These are phyloP conservation scores for Claviceps paspali DNA, from an alignment of 2,329 filamentous ascomycete genomes.

Conservation along the genomic window DNA sequence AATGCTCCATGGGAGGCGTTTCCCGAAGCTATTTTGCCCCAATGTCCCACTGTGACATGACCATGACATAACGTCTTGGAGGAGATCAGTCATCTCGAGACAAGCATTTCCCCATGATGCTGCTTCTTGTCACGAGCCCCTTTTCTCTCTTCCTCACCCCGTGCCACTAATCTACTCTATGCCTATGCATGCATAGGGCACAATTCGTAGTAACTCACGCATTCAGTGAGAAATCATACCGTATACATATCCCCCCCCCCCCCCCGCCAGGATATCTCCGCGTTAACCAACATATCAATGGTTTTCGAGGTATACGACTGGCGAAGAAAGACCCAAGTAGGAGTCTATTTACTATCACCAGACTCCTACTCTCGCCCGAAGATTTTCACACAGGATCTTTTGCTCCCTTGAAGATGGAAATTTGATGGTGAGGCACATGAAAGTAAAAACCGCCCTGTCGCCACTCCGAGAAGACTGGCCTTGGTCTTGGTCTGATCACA, in stretches of 20 bases:
- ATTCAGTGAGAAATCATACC: neutral
- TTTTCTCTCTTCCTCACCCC: neutral
- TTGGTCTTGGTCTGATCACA: too few relatives aligned
- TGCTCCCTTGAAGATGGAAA: conserved; percentile 48
- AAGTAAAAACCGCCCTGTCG: too few relatives aligned
- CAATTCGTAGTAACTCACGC: conserved; percentile 9
- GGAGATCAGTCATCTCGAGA: neutral
- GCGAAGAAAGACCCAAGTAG: conserved; percentile 57
- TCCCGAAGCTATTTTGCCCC: conserved; percentile 45
- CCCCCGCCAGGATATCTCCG: conserved; percentile 76
- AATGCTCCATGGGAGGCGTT: conserved; percentile 61
- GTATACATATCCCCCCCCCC: neutral
- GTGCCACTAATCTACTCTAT: too few relatives aligned
- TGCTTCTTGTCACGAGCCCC: too few relatives aligned
- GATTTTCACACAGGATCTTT: conserved; percentile 53
- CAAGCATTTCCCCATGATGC: conserved; percentile 1
- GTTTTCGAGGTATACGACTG: conserved; percentile 86
- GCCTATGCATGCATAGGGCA: neutral
- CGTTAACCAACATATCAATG: conserved; percentile 56
- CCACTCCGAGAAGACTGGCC: too few relatives aligned
- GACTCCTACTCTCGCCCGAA: conserved; percentile 57
- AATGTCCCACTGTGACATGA: conserved; percentile 3
- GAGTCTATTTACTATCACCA: conserved; percentile 31
- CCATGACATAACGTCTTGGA: conserved; percentile 1
- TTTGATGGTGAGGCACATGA: conserved; percentile 78